These are phyloP conservation scores for Colletotrichum liaoningense DNA, from an alignment of 2,329 filamentous ascomycete species.

Conservation along the genomic window DNA sequence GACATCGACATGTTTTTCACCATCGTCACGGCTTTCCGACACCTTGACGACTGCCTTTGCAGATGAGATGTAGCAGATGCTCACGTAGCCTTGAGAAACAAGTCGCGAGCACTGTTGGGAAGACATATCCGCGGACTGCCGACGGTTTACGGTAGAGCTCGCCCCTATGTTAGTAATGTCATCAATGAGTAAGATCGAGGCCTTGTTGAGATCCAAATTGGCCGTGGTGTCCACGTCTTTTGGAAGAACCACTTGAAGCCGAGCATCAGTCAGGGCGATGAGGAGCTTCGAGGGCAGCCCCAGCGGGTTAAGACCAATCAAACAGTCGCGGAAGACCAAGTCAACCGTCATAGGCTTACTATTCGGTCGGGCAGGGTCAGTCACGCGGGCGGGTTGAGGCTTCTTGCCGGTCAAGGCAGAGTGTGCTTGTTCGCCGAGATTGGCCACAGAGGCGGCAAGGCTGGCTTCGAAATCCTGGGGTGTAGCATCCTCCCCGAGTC, in stretches of 20 bases:
- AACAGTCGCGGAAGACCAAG: constrained; percentile 82
- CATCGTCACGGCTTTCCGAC: constrained; percentile 63
- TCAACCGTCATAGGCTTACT: constrained; percentile 74
- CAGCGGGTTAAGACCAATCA: constrained; percentile 86
- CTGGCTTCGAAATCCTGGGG: constrained; percentile 80
- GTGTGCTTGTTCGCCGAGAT: constrained; percentile 74
- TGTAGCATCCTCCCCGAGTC: constrained; percentile 73
- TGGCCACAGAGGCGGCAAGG: constrained; percentile 83
- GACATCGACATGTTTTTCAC: constrained; percentile 77
- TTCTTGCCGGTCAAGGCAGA: constrained; percentile 51
- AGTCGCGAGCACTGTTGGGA: constrained; percentile 67
- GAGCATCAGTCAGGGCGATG: constrained; percentile 82
- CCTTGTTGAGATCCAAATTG: constrained; percentile 78
- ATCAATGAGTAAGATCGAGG: constrained; percentile 86
- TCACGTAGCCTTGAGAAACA: constrained; percentile 80
- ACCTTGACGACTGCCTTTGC: constrained; percentile 77
- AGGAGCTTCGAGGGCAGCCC: constrained; percentile 80
- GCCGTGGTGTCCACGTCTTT: constrained; percentile 73
- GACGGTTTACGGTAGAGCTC: constrained; percentile 23
- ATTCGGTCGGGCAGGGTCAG: constrained; percentile 39
- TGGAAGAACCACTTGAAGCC: constrained; percentile 75
- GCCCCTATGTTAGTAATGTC: constrained; percentile 60
- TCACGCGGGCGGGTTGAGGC: constrained; percentile 2
- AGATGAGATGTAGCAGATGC: constrained; percentile 87
- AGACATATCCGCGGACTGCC: constrained; percentile 49